phyloP scores from a whole-genome alignment of 805 yeast species.

The Metschnikowia borealis region DNA sequence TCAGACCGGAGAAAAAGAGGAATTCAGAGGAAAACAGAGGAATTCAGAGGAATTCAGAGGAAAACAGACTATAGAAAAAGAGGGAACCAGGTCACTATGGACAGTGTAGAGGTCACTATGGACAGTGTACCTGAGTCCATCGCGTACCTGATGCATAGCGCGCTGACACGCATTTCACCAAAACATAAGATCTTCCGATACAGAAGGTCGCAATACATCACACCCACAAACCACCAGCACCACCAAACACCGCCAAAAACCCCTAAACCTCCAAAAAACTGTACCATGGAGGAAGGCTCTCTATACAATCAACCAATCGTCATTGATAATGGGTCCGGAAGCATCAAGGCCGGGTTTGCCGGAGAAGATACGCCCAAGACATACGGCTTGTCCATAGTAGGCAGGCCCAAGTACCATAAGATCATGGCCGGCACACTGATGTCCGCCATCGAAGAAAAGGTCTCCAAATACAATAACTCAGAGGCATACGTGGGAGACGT shows the following conservation, averaged over 20 bases:
- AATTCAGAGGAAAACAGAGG: no score
- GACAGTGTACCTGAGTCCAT: no score
- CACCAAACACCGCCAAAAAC: not conserved
- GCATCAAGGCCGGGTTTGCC: slow-evolving; percentile 85
- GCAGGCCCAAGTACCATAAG: slow-evolving; percentile 78
- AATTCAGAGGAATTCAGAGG: no score
- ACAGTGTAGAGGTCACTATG: no score
- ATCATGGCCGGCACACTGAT: slow-evolving; percentile 59
- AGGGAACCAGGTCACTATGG: no score
- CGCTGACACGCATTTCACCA: not conserved
- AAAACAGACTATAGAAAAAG: no score
- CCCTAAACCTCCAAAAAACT: not conserved
- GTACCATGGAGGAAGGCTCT: slow-evolving; percentile 17
- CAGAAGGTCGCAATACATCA: not conserved
- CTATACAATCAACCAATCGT: slow-evolving; percentile 46
- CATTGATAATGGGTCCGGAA: slow-evolving; percentile 69
- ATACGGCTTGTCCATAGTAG: slow-evolving; percentile 62
- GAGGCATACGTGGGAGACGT: slow-evolving; percentile 70
- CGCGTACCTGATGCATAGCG: not conserved
- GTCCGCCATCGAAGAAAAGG: slow-evolving; percentile 15
- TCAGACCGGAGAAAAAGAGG: no score
- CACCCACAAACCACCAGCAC: not conserved
- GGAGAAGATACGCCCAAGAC: slow-evolving; percentile 81
- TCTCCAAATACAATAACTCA: slow-evolving; percentile 15
- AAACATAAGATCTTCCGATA: not conserved